phyloP scores from a whole-genome alignment of 2,329 filamentous ascomycete genomes.

The Colletotrichum sojae region DNA sequence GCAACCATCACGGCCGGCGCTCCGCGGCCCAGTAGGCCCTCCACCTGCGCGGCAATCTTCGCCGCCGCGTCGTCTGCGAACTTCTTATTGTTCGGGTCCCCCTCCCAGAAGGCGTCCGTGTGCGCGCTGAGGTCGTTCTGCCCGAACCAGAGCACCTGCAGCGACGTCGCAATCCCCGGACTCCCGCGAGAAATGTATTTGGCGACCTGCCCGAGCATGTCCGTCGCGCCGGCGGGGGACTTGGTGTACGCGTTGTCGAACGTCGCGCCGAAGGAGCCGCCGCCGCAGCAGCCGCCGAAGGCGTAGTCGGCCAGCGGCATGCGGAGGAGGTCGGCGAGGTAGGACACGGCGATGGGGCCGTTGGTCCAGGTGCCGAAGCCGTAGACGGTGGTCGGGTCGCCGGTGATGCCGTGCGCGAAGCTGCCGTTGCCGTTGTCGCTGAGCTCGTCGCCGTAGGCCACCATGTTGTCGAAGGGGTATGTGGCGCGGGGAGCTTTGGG shows the following conservation, averaged over 20 bases:
- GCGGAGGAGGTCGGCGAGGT: conserved; percentile 22
- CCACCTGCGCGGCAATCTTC: conserved; percentile 12
- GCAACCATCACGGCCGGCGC: conserved; percentile 9
- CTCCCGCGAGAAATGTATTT: not conserved
- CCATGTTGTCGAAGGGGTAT: conserved; percentile 9
- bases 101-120: conserved; percentile 21
- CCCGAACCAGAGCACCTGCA: conserved; percentile 17
- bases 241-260: conserved; percentile 26
- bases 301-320: conserved; percentile 17
- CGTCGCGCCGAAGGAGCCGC: conserved; percentile 22
- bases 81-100: conserved; percentile 15
- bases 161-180: not conserved
- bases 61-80: conserved; percentile 13
- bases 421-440: conserved; percentile 15
- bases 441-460: conserved; percentile 13
- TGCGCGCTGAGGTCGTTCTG: conserved; percentile 25
- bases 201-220: conserved; percentile 12
- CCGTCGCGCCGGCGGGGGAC: conserved; percentile 16
- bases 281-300: conserved; percentile 25
- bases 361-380: conserved; percentile 27
- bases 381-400: conserved; percentile 21
- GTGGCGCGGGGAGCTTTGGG: not conserved
- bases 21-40: not conserved
- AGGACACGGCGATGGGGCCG: conserved; percentile 23
- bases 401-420: conserved; percentile 16